Evolutionary conservation across 2,329 filamentous ascomycete species (phyloP), one percentile per base, ranked within the genome.

Genomic region (Xylariaceae sp.): DNA sequence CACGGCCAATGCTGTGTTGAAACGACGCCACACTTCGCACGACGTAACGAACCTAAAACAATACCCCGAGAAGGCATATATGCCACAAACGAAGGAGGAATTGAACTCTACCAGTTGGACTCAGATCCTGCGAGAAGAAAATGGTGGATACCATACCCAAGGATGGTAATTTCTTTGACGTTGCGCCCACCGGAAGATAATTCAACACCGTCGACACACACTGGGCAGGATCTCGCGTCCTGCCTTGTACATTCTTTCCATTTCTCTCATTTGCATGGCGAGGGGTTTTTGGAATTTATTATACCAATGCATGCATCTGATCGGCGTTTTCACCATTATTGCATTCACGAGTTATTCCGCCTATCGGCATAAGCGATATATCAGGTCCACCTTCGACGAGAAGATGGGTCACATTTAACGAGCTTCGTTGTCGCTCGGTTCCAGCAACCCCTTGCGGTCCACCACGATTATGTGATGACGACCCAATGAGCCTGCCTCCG

Each of bases 11-110:
- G 90, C 91, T 1, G 89, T 92, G 52, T 79, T 96, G 55, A 95
- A 96, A 77, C 84, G 92, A 59, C 81, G 90, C 56, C 91, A 96
- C 70, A 96, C 91, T 6, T 89, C 92, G 2, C 88, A 92, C 62
- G 91, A 96, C 68, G 85, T 96, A 60, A 88, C 89, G 58, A 95
- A 95, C 71, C 79, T 97, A 43, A 88, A 87, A 73, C 84, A 94
- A 70, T 89, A 87, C 66, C 88, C 89, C 4, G 85, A 88, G 62
- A 80, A 79, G 66, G 73, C 77, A 2, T 81, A 77, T 71, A 81
- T 81, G 72, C 77, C 80, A 72, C 77, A 77, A 69, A 76, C 78
- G 54, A 82, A 74, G 73, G 86, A 74, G 65, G 77, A 53, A 76
- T 46, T 79, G 58, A 87, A 87, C 66, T 83, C 85, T 65, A 84